phyloP scores from a whole-genome alignment of 352 stramenopile species.

The Phytophthora capsici region DNA sequence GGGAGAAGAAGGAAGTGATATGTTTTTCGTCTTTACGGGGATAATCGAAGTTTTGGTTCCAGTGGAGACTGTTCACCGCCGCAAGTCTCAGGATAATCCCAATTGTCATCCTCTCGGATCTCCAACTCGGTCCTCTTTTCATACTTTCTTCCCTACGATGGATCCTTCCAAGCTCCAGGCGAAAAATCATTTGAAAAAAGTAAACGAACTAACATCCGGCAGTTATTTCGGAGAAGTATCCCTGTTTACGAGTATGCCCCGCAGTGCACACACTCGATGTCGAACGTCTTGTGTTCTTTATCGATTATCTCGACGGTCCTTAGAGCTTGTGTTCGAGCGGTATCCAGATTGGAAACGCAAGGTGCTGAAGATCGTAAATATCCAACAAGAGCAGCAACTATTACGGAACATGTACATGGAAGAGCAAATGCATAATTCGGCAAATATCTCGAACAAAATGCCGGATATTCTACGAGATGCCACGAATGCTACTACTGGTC shows the following conservation, averaged over 20 bases:
- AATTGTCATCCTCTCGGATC: conserved; percentile 17
- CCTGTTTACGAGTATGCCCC: conserved; percentile 57
- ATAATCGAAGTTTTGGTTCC: conserved; percentile 59
- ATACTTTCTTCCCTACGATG: conserved; percentile 21
- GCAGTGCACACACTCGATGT: conserved; percentile 49
- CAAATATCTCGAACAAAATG: conserved; percentile 18
- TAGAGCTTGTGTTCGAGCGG: conserved; percentile 67
- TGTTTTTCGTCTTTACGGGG: conserved; percentile 70
- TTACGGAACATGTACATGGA: conserved; percentile 65
- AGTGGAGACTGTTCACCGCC: conserved; percentile 32
- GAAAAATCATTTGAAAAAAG: conserved; percentile 50
- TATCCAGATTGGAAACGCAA: conserved; percentile 74
- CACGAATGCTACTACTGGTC: too few relatives aligned
- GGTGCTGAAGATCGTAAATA: conserved; percentile 61
- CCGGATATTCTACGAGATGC: conserved; percentile 23
- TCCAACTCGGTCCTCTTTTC: conserved; percentile 23
- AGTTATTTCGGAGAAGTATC: conserved; percentile 69
- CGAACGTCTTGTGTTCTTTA: conserved; percentile 70
- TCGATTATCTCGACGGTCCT: conserved; percentile 47
- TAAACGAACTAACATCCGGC: conserved; percentile 59
- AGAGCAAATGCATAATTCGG: conserved; percentile 56
- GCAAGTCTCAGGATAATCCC: conserved; percentile 42
- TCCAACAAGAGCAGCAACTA: conserved; percentile 58
- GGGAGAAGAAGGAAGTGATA: conserved; percentile 57
- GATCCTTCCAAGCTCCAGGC: conserved; percentile 35